phyloP scores from a whole-genome alignment of 2,329 filamentous ascomycete species.

The Colletotrichum tropicicola region DNA sequence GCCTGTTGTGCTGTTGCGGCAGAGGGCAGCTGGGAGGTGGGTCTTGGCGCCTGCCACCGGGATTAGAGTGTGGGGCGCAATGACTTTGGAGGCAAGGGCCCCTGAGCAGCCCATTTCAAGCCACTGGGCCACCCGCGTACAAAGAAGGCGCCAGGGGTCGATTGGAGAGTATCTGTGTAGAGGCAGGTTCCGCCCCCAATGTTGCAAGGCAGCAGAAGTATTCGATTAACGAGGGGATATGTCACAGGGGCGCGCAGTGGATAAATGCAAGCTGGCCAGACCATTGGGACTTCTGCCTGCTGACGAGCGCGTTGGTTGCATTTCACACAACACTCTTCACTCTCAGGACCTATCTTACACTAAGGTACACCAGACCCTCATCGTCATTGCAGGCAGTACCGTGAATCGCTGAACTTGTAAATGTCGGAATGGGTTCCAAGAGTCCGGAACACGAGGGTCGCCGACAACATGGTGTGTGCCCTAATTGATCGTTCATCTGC shows the following conservation, averaged over 20 bases:
- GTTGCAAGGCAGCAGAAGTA: no score
- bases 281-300: no score
- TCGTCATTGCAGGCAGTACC: not conserved
- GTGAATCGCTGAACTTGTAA: not conserved
- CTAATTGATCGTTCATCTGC: not conserved
- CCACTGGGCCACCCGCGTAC: not conserved
- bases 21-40: not conserved
- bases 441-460: not conserved
- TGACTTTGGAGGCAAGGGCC: not conserved
- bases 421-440: not conserved
- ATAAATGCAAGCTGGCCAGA: no score
- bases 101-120: not conserved
- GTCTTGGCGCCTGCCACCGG: conserved; percentile 24
- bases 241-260: no score
- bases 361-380: no score
- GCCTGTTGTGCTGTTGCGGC: not conserved
- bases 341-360: no score
- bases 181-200: no score
- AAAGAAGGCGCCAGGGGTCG: no score
- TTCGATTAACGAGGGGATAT: no score
- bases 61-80: conserved; percentile 12
- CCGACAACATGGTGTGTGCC: not conserved
- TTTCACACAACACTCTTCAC: not conserved
- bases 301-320: no score
- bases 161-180: no score